A percentile compares a stretch with the other conserved stretches of the same genome.
Evolutionary conservation across 2,329 filamentous ascomycete genomes (phyloP).

Genomic region (Helotiales sp.): DNA sequence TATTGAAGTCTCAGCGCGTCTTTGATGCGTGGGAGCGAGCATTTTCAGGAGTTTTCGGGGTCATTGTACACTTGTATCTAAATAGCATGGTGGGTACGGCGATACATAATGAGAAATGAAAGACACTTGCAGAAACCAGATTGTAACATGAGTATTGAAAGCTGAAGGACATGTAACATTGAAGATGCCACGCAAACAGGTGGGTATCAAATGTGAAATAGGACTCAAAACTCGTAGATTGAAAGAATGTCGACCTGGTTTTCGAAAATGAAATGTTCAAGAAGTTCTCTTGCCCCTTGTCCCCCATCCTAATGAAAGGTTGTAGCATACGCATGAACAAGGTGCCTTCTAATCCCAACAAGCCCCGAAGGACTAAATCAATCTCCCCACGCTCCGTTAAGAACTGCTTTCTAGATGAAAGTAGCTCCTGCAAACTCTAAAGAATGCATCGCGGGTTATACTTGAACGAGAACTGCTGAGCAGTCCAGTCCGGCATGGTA

Average conservation of each 20-base stretch:
- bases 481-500: neutral
- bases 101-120: no score
- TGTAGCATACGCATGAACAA: conserved; percentile 41
- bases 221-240: no score
- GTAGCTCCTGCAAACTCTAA: conserved; percentile 73
- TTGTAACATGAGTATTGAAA: no score
- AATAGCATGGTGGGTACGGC: neutral
- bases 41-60: neutral
- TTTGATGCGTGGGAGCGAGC: neutral
- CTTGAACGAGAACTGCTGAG: neutral
- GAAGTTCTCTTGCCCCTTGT: conserved; percentile 45
- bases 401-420: conserved; percentile 70
- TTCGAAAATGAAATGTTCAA: conserved; percentile 35
- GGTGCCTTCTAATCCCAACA: conserved; percentile 44
- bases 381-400: conserved; percentile 84
- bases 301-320: conserved; percentile 41
- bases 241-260: no score
- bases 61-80: neutral
- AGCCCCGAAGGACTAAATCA: conserved; percentile 35
- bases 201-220: no score
- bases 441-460: conserved; percentile 73
- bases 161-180: neutral
- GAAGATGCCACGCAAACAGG: neutral
- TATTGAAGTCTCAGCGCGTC: neutral
- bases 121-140: no score